These are phyloP conservation scores for Solanum etuberosum DNA, from an alignment of 257 asterid genomes.

Conservation along the genomic window DNA sequence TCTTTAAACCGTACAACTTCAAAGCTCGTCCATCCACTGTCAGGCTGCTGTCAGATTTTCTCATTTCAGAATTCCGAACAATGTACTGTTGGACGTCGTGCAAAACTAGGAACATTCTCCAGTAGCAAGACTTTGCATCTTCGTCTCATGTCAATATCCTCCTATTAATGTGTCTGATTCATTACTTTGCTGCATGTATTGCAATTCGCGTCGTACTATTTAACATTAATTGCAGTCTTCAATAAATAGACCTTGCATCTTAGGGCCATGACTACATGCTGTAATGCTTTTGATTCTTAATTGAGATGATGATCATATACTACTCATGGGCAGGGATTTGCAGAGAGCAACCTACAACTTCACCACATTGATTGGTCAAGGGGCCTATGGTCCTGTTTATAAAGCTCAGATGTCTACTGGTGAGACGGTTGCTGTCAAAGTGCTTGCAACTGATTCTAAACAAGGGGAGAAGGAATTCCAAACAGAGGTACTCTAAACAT, in stretches of 20 bases:
- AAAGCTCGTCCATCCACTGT: background rate
- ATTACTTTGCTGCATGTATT: background rate
- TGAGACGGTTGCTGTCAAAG: conserved; percentile 87
- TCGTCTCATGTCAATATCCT: background rate
- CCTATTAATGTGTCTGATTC: background rate
- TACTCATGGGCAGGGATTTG: conserved; percentile 58
- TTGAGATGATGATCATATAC: background rate
- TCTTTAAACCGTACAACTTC: background rate
- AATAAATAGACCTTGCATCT: background rate
- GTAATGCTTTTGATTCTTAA: background rate
- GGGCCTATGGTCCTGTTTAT: conserved; percentile 90
- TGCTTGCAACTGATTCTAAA: conserved; percentile 83
- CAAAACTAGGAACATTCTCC: background rate
- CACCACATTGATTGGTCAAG: conserved; percentile 84
- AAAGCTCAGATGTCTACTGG: conserved; percentile 80
- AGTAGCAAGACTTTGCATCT: background rate
- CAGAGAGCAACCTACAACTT: conserved; percentile 86
- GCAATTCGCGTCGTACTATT: background rate
- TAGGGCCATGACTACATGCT: background rate
- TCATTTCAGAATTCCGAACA: background rate
- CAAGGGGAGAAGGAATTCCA: conserved; percentile 96
- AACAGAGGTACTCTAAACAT: conserved; percentile 55
- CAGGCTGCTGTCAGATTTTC: background rate
- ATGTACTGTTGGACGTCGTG: background rate
- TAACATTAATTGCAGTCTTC: background rate